Base-by-base conservation (phyloP, 2,329 filamentous ascomycete genomes). In the Colletotrichum musae region DNA sequence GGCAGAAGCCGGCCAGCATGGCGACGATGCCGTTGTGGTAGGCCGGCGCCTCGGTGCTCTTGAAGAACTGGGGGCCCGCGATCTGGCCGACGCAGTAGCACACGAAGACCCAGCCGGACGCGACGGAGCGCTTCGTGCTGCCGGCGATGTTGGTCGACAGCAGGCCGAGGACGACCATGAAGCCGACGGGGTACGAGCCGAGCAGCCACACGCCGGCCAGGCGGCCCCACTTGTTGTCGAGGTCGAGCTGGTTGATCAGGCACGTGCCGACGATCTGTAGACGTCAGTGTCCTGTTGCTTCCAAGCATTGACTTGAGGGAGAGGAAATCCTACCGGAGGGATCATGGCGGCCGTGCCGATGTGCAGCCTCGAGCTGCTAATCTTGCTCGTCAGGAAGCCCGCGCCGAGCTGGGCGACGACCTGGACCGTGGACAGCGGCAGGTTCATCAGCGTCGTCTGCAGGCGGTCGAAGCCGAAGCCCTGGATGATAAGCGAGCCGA, bases 401-500 rank as follows among this genome's bases (percentile, higher is more conserved):
- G 66, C 66, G 1, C 66, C 66, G 0, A 69, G 66, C 39, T 69
- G 66, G 36, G 62, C 39, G 18, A 69, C 45, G 32, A 61, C 56
- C 36, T 69, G 66, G 1, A 69, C 66, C 10, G 66, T 39, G 6
- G 66, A 69, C 5, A 69, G 66, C 32, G 88, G 88, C 61, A 89
- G 88, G 72, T 88, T 88, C 75, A 91, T 83, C 28, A 89, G 82
- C 18, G 86, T 83, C 0, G 85, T 85, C 73, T 89, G 81, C 32
- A 89, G 77, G 32, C 82, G 81, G 0, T 84, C 85, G 75, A 89
- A 89, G 3, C 86, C 85, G 57, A 89, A 88, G 5, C 85, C 87
- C 50, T 79, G 81, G 74, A 89, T 82, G 58, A 89, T 85, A 32
- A 89, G 32, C 24, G 66, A 69, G 0, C 66, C 66, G 13, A 69